A percentile compares a stretch with the other conserved stretches of the same genome.
phyloP scores from a whole-genome alignment of 2,329 filamentous ascomycete species.

The Colletotrichum truncatum region DNA sequence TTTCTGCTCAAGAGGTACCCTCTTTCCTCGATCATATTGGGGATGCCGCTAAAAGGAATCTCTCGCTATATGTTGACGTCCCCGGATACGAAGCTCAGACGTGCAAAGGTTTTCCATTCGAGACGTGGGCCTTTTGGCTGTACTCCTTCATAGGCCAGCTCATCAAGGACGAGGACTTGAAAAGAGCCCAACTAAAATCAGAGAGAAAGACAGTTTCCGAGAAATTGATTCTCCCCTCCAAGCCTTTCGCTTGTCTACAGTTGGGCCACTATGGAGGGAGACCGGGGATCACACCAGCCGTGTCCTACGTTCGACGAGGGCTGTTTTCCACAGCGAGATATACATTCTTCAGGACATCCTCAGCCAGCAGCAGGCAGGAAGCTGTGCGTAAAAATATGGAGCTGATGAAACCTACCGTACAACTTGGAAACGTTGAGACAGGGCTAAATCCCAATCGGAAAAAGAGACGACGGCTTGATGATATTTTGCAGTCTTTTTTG shows the following conservation, averaged over 20 bases:
- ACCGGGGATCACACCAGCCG: conserved; percentile 43
- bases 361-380: conserved; percentile 32
- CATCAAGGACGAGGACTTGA: conserved; percentile 44
- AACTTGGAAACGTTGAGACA: conserved; percentile 25
- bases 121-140: conserved; percentile 52
- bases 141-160: conserved; percentile 51
- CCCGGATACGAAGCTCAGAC: conserved; percentile 39
- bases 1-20: conserved; percentile 40
- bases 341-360: conserved; percentile 38
- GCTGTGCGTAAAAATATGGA: conserved; percentile 18
- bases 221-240: conserved; percentile 48
- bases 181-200: conserved; percentile 28
- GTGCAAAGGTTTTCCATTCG: conserved; percentile 47
- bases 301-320: conserved; percentile 46
- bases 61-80: conserved; percentile 41
- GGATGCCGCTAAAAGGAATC: conserved; percentile 41
- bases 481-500: conserved; percentile 40
- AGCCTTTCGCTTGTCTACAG: conserved; percentile 47
- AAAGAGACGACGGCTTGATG: conserved; percentile 45
- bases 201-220: conserved; percentile 43
- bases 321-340: conserved; percentile 43
- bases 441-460: conserved; percentile 35
- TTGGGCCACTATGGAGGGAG: conserved; percentile 45
- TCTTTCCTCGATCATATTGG: conserved; percentile 44
- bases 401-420: conserved; percentile 25